Evolutionary conservation across 768 basidiomycete species (phyloP).

Genomic region (Tylopilus subfusipes): DNA sequence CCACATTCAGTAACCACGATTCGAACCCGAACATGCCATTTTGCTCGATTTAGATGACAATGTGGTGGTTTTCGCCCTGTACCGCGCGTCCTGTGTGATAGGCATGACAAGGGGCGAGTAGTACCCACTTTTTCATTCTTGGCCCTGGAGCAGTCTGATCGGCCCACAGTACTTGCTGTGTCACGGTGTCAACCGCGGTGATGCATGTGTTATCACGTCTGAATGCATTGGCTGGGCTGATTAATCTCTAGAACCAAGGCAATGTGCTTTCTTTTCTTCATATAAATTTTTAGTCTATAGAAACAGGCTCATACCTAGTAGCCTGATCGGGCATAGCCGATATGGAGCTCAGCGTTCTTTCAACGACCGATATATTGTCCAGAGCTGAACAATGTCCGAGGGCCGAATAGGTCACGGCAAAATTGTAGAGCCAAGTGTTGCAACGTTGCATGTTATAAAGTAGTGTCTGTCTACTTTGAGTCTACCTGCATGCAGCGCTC

Average conservation of each 20-base stretch:
- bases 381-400: neutral
- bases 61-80: neutral
- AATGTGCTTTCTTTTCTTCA: neutral
- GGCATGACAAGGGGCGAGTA: neutral
- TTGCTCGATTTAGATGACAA: neutral
- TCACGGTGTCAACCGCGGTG: neutral
- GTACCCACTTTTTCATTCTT: neutral
- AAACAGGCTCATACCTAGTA: neutral
- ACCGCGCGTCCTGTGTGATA: neutral
- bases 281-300: neutral
- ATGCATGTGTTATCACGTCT: neutral
- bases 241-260: neutral
- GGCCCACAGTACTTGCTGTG: too few species aligned
- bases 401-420: neutral
- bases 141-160: neutral
- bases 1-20: too few species aligned
- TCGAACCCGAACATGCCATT: neutral
- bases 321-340: too few species aligned
- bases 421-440: neutral
- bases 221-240: neutral
- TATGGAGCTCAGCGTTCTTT: neutral
- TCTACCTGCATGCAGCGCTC: conserved; percentile 1
- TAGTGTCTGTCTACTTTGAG: conserved; percentile 5
- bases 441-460: neutral
- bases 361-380: neutral